Evolutionary conservation across 176 grass and related monocot species (phyloP), one percentile per base, ranked within the genome.

Genomic region (Phoenix dactylifera): DNA sequence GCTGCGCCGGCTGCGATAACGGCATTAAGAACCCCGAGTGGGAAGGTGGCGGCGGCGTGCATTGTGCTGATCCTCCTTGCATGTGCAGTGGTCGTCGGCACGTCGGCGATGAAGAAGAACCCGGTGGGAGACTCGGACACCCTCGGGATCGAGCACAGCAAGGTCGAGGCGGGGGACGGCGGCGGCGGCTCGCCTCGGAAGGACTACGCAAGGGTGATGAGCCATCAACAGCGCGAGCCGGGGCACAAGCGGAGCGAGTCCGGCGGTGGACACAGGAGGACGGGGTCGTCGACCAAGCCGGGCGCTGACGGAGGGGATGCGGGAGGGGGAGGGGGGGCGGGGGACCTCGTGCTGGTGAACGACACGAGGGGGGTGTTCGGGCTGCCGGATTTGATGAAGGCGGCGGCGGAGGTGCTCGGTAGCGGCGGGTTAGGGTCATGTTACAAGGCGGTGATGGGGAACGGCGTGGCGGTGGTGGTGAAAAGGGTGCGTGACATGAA

Each of bases 401-500:
- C 93, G 15, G 75, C 84, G 6, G 87, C 93, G 0, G 78, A 91
- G 88, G 72, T 91, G 76, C 74, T 91, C 60, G 84, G 93, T 0
- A 68, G 76, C 66, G 81, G 83, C 24, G 84, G 92, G 24, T 32
- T 78, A 25, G 92, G 87, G 19, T 85, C 92, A 15, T 72, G 78
- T 12, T 97, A 88, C 69, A 97, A 97, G 76, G 93, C 93, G 48
- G 93, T 84, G 32, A 73, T 92, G 87, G 51, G 72, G 1, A 85
- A n/a, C 52, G 86, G 84, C 6, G 74, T 77, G 29, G 75, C 61
- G 22, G 75, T 85, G 4, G 78, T 82, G 14, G 93, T 97, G 22
- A 97, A 97, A 66, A 80, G 93, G 62, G 65, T 86, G 18, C 84
- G 76, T 22, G 81, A 97, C 75, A 91, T 97, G 93, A 91, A 97